These are phyloP conservation scores for Fusarium clavum DNA, from an alignment of 2,329 filamentous ascomycete genomes.

Conservation along the genomic window DNA sequence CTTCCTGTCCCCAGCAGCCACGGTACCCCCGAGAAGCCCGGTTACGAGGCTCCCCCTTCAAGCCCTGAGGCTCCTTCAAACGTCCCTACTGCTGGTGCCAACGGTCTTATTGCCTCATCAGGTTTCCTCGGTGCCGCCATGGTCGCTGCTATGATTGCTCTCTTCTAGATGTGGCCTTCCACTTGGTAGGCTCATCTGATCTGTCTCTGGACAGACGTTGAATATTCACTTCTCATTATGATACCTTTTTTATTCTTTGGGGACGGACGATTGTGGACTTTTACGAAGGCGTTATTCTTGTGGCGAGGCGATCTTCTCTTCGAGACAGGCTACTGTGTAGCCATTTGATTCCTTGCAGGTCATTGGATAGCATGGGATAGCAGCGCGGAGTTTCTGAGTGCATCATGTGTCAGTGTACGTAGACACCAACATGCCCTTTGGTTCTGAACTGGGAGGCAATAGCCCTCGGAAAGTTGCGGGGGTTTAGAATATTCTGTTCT, in stretches of 20 bases:
- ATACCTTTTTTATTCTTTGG: conserved; percentile 44
- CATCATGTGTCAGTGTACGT: conserved; percentile 26
- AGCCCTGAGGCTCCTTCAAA: conserved; percentile 18
- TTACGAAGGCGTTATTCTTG: conserved; percentile 28
- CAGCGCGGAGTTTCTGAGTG: conserved; percentile 44
- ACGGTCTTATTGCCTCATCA: conserved; percentile 53
- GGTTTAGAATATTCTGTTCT: conserved; percentile 27
- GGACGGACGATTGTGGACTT: conserved; percentile 49
- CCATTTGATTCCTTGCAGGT: conserved; percentile 40
- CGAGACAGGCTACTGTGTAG: conserved; percentile 38
- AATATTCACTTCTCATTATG: conserved; percentile 34
- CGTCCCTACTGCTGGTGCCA: conserved; percentile 49
- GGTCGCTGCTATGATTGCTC: conserved; percentile 55
- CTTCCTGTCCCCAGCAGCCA: conserved; percentile 38
- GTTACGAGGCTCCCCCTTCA: conserved; percentile 19
- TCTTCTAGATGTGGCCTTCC: conserved; percentile 45
- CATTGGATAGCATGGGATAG: conserved; percentile 43
- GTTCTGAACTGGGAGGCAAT: conserved; percentile 33
- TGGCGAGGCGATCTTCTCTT: conserved; percentile 31
- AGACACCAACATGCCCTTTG: conserved; percentile 18
- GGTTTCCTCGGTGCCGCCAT: conserved; percentile 56
- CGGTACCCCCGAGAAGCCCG: conserved; percentile 19
- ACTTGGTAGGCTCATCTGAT: conserved; percentile 11
- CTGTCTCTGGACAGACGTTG: neutral
- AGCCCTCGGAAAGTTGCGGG: conserved; percentile 33